These are phyloP conservation scores for Mycosarcoma maydis DNA, from an alignment of 1,284 basidiomycete genomes.

Conservation along the genomic window DNA sequence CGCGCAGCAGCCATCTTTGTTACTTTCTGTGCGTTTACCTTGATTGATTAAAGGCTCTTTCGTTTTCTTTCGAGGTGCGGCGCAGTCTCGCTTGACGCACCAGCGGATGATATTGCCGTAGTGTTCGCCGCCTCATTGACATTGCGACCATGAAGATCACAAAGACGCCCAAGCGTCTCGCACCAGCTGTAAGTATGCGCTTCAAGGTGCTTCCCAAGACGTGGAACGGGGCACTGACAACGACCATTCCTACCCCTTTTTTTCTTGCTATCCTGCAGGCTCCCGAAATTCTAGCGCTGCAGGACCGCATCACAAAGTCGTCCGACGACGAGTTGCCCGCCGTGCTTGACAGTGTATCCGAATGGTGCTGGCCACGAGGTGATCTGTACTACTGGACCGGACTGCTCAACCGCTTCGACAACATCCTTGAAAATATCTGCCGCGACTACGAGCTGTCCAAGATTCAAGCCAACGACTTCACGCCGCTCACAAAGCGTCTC, in stretches of 20 bases:
- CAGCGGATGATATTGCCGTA: conserved; percentile 2
- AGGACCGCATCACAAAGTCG: conserved; percentile 51
- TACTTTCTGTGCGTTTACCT: background rate
- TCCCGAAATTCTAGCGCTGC: conserved; percentile 52
- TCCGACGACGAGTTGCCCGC: conserved; percentile 59
- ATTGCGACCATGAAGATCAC: conserved; percentile 63
- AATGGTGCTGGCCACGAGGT: conserved; percentile 94
- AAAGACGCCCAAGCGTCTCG: conserved; percentile 63
- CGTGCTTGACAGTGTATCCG: conserved; percentile 55
- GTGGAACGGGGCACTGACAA: background rate
- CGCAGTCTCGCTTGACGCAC: conserved; percentile 9
- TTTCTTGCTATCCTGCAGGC: conserved; percentile 15
- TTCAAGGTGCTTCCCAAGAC: background rate
- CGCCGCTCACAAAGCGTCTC: conserved; percentile 77
- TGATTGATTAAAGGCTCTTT: background rate
- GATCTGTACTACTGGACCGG: conserved; percentile 97
- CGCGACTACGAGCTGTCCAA: conserved; percentile 74
- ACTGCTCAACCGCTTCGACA: conserved; percentile 93
- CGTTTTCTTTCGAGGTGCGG: conserved; percentile 9
- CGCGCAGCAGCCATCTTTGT: background rate
- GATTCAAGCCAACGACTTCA: conserved; percentile 78
- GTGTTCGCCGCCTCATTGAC: conserved; percentile 1
- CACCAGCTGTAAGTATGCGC: conserved; percentile 55
- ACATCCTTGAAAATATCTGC: conserved; percentile 83
- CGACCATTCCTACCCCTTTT: background rate